Evolutionary conservation across 352 stramenopile species (phyloP).

Genomic region (Globisporangium paddicum): DNA sequence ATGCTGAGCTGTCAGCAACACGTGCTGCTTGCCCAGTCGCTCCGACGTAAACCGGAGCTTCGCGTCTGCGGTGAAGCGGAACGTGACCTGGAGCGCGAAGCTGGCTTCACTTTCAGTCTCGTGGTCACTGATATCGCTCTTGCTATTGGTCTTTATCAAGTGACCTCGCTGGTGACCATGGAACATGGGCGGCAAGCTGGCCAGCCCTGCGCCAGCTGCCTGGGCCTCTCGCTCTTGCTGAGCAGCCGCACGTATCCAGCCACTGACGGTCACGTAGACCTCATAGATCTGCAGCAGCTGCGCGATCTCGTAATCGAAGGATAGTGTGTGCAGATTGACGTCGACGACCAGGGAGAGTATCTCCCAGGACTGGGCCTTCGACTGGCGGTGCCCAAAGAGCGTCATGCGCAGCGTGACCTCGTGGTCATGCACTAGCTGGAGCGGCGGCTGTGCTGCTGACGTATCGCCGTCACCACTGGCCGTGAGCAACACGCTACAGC

Average conservation of each 20-base stretch:
- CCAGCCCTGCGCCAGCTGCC: neutral
- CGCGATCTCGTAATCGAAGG: conserved; percentile 34
- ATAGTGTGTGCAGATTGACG: conserved; percentile 41
- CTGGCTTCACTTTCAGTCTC: conserved; percentile 15
- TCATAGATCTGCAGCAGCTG: conserved; percentile 32
- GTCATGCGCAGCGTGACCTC: conserved; percentile 46
- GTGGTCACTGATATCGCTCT: neutral
- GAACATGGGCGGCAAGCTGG: too few species aligned
- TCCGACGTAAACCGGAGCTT: conserved; percentile 35
- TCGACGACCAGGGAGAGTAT: conserved; percentile 55
- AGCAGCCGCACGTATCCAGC: conserved; percentile 8
- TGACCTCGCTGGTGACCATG: too few species aligned
- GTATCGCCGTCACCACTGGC: neutral
- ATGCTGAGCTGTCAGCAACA: conserved; percentile 34
- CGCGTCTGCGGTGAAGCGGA: conserved; percentile 39
- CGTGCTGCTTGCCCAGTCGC: conserved; percentile 26
- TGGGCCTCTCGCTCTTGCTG: neutral
- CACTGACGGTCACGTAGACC: conserved; percentile 3
- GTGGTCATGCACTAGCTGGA: conserved; percentile 38
- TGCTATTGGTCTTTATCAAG: neutral
- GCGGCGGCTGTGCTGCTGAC: neutral
- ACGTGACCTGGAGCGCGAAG: conserved; percentile 55
- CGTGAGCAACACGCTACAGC: conserved; percentile 36
- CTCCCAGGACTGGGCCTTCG: conserved; percentile 36
- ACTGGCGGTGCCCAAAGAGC: conserved; percentile 42